phyloP scores from a whole-genome alignment of 2,329 filamentous ascomycete species.

The Rutstroemia sp. region DNA sequence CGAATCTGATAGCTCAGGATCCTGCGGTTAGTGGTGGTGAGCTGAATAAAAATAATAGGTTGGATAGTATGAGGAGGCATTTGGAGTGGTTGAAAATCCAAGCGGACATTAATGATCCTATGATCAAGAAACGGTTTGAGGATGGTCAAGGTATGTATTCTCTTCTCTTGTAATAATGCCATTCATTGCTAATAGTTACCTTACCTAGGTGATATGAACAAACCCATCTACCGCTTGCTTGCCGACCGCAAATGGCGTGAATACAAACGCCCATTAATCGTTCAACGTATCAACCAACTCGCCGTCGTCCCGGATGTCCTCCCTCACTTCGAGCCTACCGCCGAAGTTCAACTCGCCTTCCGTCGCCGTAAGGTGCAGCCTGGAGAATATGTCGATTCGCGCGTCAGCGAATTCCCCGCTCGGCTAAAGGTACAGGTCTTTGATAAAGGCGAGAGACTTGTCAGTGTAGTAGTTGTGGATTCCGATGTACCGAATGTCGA shows the following conservation, averaged over 20 bases:
- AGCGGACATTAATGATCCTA: constrained; percentile 90
- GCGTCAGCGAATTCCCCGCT: constrained; percentile 64
- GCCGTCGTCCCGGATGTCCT: constrained; percentile 83
- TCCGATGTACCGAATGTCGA: constrained; percentile 79
- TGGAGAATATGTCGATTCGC: constrained; percentile 71
- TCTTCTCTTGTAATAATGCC: background rate
- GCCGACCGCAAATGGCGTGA: constrained; percentile 82
- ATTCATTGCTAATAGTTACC: constrained; percentile 7
- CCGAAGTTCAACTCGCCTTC: constrained; percentile 79
- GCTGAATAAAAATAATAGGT: constrained; percentile 54
- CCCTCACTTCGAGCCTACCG: constrained; percentile 66
- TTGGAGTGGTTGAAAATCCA: constrained; percentile 77
- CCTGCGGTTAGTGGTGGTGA: constrained; percentile 53
- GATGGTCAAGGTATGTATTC: constrained; percentile 68
- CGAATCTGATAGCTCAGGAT: constrained; percentile 53
- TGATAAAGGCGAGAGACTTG: constrained; percentile 69
- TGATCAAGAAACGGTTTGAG: constrained; percentile 90
- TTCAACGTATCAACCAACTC: constrained; percentile 83
- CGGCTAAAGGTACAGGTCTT: constrained; percentile 81
- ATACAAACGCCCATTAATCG: constrained; percentile 70
- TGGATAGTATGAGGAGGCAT: constrained; percentile 63
- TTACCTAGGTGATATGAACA: constrained; percentile 77
- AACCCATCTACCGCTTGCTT: constrained; percentile 89
- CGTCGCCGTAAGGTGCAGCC: constrained; percentile 61
- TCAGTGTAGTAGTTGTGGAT: constrained; percentile 81